Base-by-base conservation (phyloP, 768 basidiomycete species). In the Tylopilus cervinicoccineus region DNA sequence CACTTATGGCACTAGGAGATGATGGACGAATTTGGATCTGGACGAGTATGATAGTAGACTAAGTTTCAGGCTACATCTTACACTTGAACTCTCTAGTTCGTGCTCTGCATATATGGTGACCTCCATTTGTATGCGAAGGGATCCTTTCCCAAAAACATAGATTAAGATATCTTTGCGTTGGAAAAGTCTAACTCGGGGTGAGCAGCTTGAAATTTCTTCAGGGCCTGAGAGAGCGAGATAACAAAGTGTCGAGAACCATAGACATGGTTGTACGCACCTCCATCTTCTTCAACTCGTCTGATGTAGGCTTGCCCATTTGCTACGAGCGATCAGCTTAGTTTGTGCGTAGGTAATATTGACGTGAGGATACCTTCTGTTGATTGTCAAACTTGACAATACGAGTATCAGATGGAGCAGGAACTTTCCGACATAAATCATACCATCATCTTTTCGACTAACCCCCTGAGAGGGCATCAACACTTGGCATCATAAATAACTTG, bases 361-460 rank as follows among this genome's bases (percentile, higher is more conserved):
- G 13, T n/a, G 17, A 50, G 6, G n/a, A 31, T 59, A 74, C 72
- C 64, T 70, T 73, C 49, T 67, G 70, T 45, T 75, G 73, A 45
- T 72, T 73, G 52, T 72, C 71, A 40, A 74, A 76, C 72, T 75
- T 55, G 45, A 58, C 32, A n/a, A 43, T 34, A 38, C 27, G 19
- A 43, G 11, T 4, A 28, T 65, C 36, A 53, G 58, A 51, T 31
- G 31, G 34, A 19, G 29, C 9, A 38, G 40, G 12, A 17, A 45
- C 13, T 7, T 33, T 41, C 19, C 33, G 41, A 22, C 14, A 10
- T 16, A 39, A 10, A 53, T 46, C 86, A 58, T 71, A 95, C 95
- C 95, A 99, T 98, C 96, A 99, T 99, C 76, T 99, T 99, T 70
- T 99, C 96, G 4, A 99, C 96, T 89, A 99, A 88, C 2, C 89